phyloP scores from a whole-genome alignment of 164 flowering plant genomes.

The Tetracentron sinense region DNA sequence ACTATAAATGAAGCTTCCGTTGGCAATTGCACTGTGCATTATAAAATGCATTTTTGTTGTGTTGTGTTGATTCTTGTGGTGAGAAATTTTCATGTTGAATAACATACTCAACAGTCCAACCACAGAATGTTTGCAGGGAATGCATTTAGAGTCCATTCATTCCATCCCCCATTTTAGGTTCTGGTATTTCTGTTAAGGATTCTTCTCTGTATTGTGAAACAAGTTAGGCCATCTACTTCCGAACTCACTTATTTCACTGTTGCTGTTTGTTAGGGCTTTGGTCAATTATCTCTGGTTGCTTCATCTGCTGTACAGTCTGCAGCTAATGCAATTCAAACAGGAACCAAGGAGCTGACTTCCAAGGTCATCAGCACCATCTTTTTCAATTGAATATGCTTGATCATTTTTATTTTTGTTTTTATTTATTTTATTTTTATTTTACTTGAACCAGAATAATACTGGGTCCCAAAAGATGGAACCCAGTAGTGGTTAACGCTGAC shows the following conservation, averaged over 20 bases:
- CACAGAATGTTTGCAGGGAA: neutral
- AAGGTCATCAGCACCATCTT: constrained; percentile 7
- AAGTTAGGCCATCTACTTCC: too few relatives aligned
- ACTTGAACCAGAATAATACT: neutral
- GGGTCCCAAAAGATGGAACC: neutral
- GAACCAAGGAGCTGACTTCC: constrained; percentile 21
- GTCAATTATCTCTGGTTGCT: constrained; percentile 19
- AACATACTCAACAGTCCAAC: neutral
- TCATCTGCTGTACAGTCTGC: constrained; percentile 27
- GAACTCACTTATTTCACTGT: constrained; percentile 1
- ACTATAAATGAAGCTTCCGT: too few relatives aligned
- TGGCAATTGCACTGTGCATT: too few relatives aligned
- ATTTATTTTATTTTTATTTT: neutral
- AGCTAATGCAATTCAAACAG: constrained; percentile 22
- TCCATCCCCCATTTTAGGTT: neutral
- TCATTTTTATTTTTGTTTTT: neutral
- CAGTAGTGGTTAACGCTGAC: neutral
- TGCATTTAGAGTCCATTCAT: neutral
- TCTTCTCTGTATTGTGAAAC: neutral
- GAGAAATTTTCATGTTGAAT: neutral
- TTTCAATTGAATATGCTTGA: too few relatives aligned
- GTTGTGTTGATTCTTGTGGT: too few relatives aligned
- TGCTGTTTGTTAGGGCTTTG: constrained; percentile 21
- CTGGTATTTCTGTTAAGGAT: neutral
- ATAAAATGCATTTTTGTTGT: too few relatives aligned